Evolutionary conservation across 768 basidiomycete genomes (phyloP), one percentile per base, ranked within the genome.

Genomic region (Suillus subluteus): DNA sequence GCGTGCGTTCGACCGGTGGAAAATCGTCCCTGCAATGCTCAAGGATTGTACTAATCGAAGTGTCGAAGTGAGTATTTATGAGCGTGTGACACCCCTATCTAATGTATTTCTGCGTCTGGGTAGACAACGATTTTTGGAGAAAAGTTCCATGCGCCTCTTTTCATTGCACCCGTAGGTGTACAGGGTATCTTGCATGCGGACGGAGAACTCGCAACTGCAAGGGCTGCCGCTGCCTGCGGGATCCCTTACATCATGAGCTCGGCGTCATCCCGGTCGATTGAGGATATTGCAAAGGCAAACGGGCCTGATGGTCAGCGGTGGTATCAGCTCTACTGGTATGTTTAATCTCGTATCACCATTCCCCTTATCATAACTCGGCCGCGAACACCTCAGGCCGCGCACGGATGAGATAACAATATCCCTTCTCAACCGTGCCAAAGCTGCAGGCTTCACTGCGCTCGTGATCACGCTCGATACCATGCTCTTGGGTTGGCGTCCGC

Each of bases 21-120:
- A 84, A 43, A 91, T 96, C 73, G 80, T 95, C n/a, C 93, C 93
- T 3, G 86, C 89, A 7, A 92, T 94, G 91, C 84, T 94, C 40
- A 82, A 87, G 23, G 80, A 88, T 68, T 84, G 84, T 0, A 86
- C 86, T 5, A 74, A 78, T 23, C 84, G 91, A 26, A 85, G 75
- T 58, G 73, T 95, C 38, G 84, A 90, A 70, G 92, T 90, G 70
- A 62, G 81, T 66, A 3, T 56, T 21, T 21, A 23, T n/a, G 26
- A 56, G 5, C 58, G 21, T 41, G 65, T 26, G 12, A 52, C 12
- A 16, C 32, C 44, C 55, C 18, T 64, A 37, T 15, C 5, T 55
- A 65, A 40, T 46, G 43, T 23, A 41, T n/a, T 35, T 11, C 35
- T 37, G 40, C 55, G 26, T 68, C 48, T 58, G 38, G 6, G 15